phyloP scores from a whole-genome alignment of 768 basidiomycete species.

The Cubamyces sp. region DNA sequence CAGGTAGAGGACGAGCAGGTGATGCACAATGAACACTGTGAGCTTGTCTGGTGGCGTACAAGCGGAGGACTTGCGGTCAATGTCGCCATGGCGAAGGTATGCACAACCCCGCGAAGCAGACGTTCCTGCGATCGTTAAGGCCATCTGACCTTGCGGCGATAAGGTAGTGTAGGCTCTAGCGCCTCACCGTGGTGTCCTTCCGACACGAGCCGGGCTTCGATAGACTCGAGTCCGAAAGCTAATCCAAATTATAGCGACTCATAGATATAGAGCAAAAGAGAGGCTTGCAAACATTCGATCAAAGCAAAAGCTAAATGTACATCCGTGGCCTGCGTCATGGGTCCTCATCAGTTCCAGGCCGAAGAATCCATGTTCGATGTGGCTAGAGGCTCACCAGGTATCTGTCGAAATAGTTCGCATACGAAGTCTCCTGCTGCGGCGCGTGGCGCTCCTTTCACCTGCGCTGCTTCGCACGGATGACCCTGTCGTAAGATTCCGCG shows the following conservation, averaged over 20 bases:
- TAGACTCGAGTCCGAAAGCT: conserved; percentile 5
- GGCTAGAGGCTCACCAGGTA: conserved; percentile 7
- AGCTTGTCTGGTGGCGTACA: background rate
- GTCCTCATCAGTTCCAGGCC: no score
- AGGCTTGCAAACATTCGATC: conserved; percentile 3
- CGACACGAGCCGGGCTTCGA: background rate
- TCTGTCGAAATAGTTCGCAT: background rate
- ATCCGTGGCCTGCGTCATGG: conserved; percentile 2
- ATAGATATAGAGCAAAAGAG: conserved; percentile 23
- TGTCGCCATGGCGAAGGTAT: conserved; percentile 19
- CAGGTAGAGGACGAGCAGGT: background rate
- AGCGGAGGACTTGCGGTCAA: conserved; percentile 3
- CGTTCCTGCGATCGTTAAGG: background rate
- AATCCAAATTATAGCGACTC: conserved; percentile 20
- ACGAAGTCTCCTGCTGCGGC: background rate
- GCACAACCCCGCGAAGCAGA: background rate
- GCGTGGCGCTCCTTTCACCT: conserved; percentile 21
- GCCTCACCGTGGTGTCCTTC: background rate
- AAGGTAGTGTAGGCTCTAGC: conserved; percentile 4
- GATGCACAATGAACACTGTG: background rate
- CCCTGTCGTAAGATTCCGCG: conserved; percentile 71
- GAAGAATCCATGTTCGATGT: no score
- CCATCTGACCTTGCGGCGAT: conserved; percentile 2
- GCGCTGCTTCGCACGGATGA: conserved; percentile 56
- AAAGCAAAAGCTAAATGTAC: background rate